Base-by-base conservation (phyloP, 345 rosid genomes). In the Hibiscus trionum region DNA sequence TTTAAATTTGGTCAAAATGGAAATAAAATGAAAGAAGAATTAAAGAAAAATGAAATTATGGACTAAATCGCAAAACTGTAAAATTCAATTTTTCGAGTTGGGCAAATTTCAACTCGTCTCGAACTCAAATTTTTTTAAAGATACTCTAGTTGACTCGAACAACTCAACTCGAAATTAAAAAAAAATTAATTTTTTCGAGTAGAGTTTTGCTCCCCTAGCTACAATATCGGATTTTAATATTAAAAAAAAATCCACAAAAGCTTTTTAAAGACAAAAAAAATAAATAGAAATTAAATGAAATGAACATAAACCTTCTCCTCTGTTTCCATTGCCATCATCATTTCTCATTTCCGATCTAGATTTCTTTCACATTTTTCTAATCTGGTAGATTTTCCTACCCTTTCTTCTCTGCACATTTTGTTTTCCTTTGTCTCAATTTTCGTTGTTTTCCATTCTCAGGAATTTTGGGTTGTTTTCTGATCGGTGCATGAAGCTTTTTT, bases 291-390 rank as follows among this genome's bases (percentile, higher is more conserved):
- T n/a, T n/a, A n/a, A n/a, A 37, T 37, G 55, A 77, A 33, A 71
- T 50, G 61, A 68, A 80, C 79, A 47, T 47, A 83, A 83, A 77
- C 80, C 80, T 80, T 82, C 77, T 84, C 83, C 79, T 81, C 84
- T 86, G 81, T 84, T 85, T 85, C 78, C 84, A 76, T 86, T 83
- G 78, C 42, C 42, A 37, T 81, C 74, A 73, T 77, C 67, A 72
- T 85, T 79, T 76, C 78, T 76, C 82, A 82, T 69, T 75, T 82
- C 83, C 86, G 97, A 93, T 93, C 98, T 91, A 91, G 86, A 78
- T 55, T 84, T 78, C 78, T 27, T 70, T 72, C 83, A 78, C 82
- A 80, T 75, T 85, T 37, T 86, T 49, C 81, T 84, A 81, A 76
- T 82, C 89, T 82, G 88, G 15, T 47, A 14, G 11, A 47, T 47